These are phyloP conservation scores for Mortierella sp. DNA, from an alignment of 371 early-diverging fungal species.

Conservation along the genomic window DNA sequence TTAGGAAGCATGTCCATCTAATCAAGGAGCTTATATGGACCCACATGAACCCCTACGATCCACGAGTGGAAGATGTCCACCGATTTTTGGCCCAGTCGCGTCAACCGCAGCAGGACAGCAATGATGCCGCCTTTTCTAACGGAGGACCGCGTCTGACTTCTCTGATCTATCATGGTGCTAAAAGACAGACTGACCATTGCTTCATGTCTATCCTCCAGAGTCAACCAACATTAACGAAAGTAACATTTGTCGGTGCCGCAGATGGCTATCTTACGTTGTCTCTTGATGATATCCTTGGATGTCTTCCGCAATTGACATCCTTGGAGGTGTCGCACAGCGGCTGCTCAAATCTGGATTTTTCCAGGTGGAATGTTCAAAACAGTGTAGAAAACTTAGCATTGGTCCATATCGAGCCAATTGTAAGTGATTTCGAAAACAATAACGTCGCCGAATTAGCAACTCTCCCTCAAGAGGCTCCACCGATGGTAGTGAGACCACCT, in stretches of 20 bases:
- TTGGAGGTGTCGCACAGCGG: neutral
- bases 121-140: neutral
- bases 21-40: neutral
- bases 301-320: neutral
- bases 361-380: neutral
- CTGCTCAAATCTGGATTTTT: neutral
- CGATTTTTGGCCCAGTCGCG: neutral
- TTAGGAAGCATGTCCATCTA: constrained; percentile 3
- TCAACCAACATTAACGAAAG: neutral
- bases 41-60: no score
- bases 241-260: no score
- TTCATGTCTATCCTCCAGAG: neutral
- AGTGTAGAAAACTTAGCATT: neutral
- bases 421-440: neutral
- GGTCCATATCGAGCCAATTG: neutral
- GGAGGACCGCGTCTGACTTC: neutral
- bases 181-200: neutral
- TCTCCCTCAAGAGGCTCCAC: neutral
- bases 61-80: neutral
- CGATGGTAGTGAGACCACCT: neutral
- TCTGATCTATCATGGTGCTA: neutral
- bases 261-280: neutral
- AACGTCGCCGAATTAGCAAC: neutral
- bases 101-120: neutral
- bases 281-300: neutral